phyloP scores from a whole-genome alignment of 202 grass and related monocot species.

The Zizania palustris region DNA sequence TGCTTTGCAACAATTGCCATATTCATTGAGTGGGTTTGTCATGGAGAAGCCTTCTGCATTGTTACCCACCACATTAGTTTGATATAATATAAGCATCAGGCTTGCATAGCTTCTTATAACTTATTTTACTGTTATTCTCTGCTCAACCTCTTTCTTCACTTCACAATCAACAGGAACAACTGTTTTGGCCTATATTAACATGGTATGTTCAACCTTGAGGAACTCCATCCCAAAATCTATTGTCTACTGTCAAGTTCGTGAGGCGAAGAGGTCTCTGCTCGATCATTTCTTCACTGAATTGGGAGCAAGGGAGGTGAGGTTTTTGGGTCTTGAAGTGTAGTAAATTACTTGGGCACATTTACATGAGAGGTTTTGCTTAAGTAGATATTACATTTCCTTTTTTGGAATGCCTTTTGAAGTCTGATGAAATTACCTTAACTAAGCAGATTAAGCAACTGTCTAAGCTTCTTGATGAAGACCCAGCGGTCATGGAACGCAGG shows the following conservation, averaged over 20 bases:
- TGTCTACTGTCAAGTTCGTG: conserved; percentile 93
- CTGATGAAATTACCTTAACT: background rate
- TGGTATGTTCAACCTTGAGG: conserved; percentile 81
- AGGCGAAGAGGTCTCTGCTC: conserved; percentile 92
- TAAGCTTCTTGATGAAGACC: conserved; percentile 88
- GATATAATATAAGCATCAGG: background rate
- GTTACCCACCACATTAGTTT: background rate
- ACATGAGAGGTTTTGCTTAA: too few relatives aligned
- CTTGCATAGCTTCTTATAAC: background rate
- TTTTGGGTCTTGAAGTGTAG: background rate
- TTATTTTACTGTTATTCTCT: background rate
- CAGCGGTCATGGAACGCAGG: conserved; percentile 95
- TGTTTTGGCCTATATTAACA: conserved; percentile 91
- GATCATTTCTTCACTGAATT: conserved; percentile 99
- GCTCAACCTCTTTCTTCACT: conserved; percentile 18
- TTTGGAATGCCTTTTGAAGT: background rate
- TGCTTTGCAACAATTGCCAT: background rate
- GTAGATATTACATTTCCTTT: too few relatives aligned
- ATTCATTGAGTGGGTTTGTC: background rate
- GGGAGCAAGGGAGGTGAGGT: conserved; percentile 85
- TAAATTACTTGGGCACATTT: too few relatives aligned
- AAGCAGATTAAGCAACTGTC: conserved; percentile 86
- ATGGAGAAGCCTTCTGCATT: conserved; percentile 10
- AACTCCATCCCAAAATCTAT: conserved; percentile 98
- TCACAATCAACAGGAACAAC: conserved; percentile 67